Conservation (phyloP, 73 alveolate species). For the Paramecium octaurelia region DNA sequence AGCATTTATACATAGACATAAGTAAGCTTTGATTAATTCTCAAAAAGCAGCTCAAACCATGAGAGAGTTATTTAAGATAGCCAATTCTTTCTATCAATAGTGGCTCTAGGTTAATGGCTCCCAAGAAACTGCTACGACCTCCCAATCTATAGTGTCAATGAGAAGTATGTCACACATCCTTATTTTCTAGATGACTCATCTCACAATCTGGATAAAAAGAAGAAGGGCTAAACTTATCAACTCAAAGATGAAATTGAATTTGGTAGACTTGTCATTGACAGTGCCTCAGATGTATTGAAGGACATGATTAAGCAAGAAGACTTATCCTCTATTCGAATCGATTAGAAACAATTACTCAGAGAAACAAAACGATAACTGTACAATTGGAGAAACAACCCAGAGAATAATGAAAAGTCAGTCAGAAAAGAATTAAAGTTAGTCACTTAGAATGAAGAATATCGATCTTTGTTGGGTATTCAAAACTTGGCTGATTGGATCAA, state of each 20-base stretch:
- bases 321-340: neutral
- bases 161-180: neutral
- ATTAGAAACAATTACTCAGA: constrained; percentile 28
- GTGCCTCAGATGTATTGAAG: neutral
- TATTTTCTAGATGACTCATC: neutral
- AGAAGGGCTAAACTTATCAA: neutral
- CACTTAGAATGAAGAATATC: constrained; percentile 44
- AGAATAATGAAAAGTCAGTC: constrained; percentile 49
- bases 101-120: neutral
- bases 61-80: constrained; percentile 21
- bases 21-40: constrained; percentile 13
- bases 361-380: constrained; percentile 52
- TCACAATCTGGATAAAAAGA: neutral
- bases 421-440: constrained; percentile 53
- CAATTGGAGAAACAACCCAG: constrained; percentile 61
- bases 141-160: neutral
- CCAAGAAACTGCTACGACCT: constrained; percentile 8
- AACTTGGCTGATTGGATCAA: constrained; percentile 59
- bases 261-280: constrained; percentile 43
- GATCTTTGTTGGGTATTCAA: constrained; percentile 57
- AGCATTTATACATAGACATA: neutral
- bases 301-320: constrained; percentile 54
- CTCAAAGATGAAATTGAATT: constrained; percentile 57
- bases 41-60: constrained; percentile 23
- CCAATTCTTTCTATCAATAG: neutral